Conservation (phyloP, 257 asterid species). For the Nemophila menziesii region DNA sequence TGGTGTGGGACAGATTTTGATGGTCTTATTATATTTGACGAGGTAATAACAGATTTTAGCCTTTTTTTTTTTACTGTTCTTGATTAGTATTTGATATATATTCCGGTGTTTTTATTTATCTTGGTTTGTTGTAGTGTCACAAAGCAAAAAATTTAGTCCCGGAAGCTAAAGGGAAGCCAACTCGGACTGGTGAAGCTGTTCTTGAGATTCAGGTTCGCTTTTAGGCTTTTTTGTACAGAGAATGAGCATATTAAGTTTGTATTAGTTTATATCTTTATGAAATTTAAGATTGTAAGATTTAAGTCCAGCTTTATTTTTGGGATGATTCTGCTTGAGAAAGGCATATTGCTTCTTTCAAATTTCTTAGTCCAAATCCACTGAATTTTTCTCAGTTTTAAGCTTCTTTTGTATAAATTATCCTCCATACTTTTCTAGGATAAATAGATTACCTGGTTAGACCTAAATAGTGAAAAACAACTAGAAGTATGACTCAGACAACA, state of each 20-base stretch:
- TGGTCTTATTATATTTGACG: slow-evolving; percentile 88
- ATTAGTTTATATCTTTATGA: not conserved
- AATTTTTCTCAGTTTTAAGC: no score
- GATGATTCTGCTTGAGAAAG: no score
- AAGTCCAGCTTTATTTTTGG: no score
- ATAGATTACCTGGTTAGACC: no score
- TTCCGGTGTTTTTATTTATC: not conserved
- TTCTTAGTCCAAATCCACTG: no score
- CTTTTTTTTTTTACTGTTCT: not conserved
- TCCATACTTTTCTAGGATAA: no score
- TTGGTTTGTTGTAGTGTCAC: slow-evolving; percentile 62
- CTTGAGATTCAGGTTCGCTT: slow-evolving; percentile 83
- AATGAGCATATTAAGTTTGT: not conserved
- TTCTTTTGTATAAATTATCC: no score
- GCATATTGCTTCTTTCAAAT: no score
- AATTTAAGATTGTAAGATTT: no score
- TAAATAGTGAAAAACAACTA: no score
- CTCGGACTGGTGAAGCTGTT: slow-evolving; percentile 98
- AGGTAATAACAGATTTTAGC: slow-evolving; percentile 42
- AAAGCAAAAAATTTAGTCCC: slow-evolving; percentile 98
- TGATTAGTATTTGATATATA: not conserved
- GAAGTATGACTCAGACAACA: no score
- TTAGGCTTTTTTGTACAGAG: not conserved
- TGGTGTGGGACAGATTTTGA: slow-evolving; percentile 81
- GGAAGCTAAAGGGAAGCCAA: slow-evolving; percentile 89